Evolutionary conservation across 371 early-diverging fungal species (phyloP).

Genomic region (Lichtheimia ornata): DNA sequence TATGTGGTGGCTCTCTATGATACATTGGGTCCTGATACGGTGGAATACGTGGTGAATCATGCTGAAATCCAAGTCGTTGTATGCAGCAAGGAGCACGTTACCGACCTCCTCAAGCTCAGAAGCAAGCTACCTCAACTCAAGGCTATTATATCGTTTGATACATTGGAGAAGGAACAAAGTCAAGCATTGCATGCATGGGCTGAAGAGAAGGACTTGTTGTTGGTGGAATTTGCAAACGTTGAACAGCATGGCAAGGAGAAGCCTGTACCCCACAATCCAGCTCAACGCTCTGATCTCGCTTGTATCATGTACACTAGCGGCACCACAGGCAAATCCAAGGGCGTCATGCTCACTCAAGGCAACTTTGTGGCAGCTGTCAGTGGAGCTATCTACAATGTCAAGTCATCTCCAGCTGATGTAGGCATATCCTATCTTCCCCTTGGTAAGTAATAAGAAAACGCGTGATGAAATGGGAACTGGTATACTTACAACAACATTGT

Average conservation of each 20-base stretch:
- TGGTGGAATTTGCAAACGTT: slow-evolving; percentile 61
- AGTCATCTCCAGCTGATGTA: slow-evolving; percentile 70
- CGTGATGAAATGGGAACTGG: slow-evolving; percentile 10
- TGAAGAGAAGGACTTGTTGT: slow-evolving; percentile 41
- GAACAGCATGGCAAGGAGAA: slow-evolving; percentile 57
- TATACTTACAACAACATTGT: slow-evolving; percentile 21
- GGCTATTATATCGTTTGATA: slow-evolving; percentile 79
- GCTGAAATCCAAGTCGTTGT: slow-evolving; percentile 75
- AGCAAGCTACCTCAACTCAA: slow-evolving; percentile 64
- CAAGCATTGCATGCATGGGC: slow-evolving; percentile 50
- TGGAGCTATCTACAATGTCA: slow-evolving; percentile 73
- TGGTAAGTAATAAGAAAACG: slow-evolving; percentile 84
- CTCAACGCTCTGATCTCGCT: slow-evolving; percentile 64
- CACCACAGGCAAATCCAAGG: slow-evolving; percentile 77
- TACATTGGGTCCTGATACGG: slow-evolving; percentile 85
- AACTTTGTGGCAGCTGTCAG: slow-evolving; percentile 65
- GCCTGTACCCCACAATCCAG: slow-evolving; percentile 32
- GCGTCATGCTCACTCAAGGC: slow-evolving; percentile 79
- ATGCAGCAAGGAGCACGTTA: slow-evolving; percentile 69
- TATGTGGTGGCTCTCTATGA: slow-evolving; percentile 93
- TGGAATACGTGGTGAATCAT: slow-evolving; percentile 69
- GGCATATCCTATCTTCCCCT: slow-evolving; percentile 91
- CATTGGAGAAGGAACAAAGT: slow-evolving; percentile 26
- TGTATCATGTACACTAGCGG: slow-evolving; percentile 98
- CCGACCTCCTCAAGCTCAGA: slow-evolving; percentile 55